phyloP scores from a whole-genome alignment of 306 rosid genomes.

The Vachellia collinsii region DNA sequence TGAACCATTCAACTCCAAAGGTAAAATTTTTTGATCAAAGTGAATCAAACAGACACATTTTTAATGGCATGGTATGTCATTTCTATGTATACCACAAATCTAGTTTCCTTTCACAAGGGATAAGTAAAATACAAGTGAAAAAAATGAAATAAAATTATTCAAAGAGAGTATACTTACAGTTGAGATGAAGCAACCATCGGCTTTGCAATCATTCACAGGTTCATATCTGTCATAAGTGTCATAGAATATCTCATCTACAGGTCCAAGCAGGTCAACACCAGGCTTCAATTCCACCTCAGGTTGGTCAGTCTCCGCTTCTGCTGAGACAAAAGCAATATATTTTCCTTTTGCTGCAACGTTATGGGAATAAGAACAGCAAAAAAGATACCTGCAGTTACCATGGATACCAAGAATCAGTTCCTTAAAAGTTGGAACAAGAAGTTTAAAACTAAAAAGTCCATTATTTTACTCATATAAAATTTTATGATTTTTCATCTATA shows the following conservation, averaged over 20 bases:
- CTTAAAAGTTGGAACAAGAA: constrained; percentile 11
- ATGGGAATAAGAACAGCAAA: constrained; percentile 86
- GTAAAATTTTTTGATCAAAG: background rate
- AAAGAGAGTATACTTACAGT: constrained; percentile 50
- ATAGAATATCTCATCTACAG: constrained; percentile 72
- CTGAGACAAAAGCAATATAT: constrained; percentile 73
- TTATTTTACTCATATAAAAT: constrained; percentile 1
- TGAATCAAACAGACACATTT: background rate
- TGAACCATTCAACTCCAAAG: background rate
- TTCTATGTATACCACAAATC: background rate
- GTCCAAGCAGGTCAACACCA: constrained; percentile 75
- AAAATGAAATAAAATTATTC: background rate
- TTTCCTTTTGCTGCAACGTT: constrained; percentile 82
- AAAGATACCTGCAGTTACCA: constrained; percentile 63
- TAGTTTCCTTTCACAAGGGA: constrained; percentile 22
- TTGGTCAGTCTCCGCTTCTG: constrained; percentile 81
- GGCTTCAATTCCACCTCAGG: constrained; percentile 77
- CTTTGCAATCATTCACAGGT: constrained; percentile 58
- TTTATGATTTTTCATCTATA: background rate
- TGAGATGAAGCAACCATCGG: constrained; percentile 78
- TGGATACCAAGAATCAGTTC: constrained; percentile 25
- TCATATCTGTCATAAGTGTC: constrained; percentile 70
- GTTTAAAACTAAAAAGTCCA: constrained; percentile 20
- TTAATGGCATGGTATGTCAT: background rate
- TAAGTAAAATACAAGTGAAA: constrained; percentile 3